Evolutionary conservation across 192 early-diverging fungal genomes (phyloP).

Genomic region (Mortierella hygrophila): DNA sequence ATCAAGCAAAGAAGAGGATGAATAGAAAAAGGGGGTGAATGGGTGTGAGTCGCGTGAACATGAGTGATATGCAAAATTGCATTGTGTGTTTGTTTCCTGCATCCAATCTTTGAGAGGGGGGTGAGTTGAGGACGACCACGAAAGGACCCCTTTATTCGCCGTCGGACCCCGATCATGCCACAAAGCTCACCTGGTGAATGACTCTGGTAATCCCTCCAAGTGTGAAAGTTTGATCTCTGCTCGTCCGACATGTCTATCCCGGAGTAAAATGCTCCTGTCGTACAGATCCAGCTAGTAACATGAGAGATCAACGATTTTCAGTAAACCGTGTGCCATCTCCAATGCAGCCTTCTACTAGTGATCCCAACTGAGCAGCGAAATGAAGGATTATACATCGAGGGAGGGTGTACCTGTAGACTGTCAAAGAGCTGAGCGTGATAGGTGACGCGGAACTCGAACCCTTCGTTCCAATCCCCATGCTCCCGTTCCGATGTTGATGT

Average conservation of each 20-base stretch:
- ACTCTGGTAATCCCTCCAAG: conserved; percentile 72
- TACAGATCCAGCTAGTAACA: conserved; percentile 72
- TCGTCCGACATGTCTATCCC: conserved; percentile 76
- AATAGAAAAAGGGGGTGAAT: background rate
- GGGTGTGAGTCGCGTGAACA: background rate
- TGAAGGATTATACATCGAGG: background rate
- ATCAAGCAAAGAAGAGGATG: background rate
- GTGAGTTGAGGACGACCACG: background rate
- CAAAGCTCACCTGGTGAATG: conserved; percentile 66
- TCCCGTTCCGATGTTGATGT: conserved; percentile 68
- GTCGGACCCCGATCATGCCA: background rate
- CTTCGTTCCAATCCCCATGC: conserved; percentile 78
- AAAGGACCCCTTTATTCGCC: background rate
- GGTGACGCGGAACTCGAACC: conserved; percentile 76
- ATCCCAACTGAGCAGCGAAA: background rate
- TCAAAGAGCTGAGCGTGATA: conserved; percentile 84
- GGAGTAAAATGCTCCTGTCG: conserved; percentile 69
- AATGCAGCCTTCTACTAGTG: background rate
- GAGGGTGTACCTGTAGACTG: conserved; percentile 61
- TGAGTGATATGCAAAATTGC: background rate
- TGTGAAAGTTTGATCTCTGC: conserved; percentile 74
- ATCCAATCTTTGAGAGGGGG: background rate
- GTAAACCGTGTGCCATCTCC: background rate
- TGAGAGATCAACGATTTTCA: background rate
- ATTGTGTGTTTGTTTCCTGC: background rate